Conservation (phyloP, 2,329 filamentous ascomycete genomes). For the Claviceps pazoutovae region DNA sequence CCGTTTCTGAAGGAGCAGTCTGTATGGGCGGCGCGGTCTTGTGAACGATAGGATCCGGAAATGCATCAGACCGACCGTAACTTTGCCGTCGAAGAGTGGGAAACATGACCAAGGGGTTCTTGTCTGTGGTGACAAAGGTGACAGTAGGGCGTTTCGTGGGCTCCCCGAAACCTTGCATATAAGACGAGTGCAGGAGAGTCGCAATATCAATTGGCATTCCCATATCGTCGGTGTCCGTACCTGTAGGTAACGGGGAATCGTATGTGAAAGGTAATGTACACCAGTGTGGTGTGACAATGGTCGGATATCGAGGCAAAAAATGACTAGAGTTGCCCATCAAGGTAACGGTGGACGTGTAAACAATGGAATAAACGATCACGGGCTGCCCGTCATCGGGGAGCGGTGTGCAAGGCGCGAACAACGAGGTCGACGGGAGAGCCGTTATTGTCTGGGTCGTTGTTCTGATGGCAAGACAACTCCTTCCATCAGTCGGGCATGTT, state of each 20-base stretch:
- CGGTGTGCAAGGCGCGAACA: constrained; percentile 20
- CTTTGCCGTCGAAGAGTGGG: constrained; percentile 25
- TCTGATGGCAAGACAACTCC: not conserved
- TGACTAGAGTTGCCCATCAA: constrained; percentile 30
- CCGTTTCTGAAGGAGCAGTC: not conserved
- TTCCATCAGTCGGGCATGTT: not conserved
- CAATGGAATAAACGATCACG: constrained; percentile 27
- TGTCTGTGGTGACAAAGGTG: constrained; percentile 38
- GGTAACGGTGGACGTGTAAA: constrained; percentile 36
- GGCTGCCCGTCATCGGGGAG: constrained; percentile 13
- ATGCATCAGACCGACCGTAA: constrained; percentile 5
- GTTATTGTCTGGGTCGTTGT: not conserved
- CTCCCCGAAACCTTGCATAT: not conserved
- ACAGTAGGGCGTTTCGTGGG: constrained; percentile 10
- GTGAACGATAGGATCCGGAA: constrained; percentile 8
- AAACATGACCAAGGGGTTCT: constrained; percentile 37
- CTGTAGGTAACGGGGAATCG: not conserved
- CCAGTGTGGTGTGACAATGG: constrained; percentile 24
- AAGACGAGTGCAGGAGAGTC: not conserved
- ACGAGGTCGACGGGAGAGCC: constrained; percentile 5
- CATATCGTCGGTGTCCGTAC: not conserved
- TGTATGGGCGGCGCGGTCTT: constrained; percentile 2
- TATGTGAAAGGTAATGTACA: constrained; percentile 12
- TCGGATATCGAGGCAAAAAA: constrained; percentile 32
- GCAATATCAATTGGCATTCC: not conserved